phyloP scores from a whole-genome alignment of 306 rosid genomes.

The Rosa lucieae region DNA sequence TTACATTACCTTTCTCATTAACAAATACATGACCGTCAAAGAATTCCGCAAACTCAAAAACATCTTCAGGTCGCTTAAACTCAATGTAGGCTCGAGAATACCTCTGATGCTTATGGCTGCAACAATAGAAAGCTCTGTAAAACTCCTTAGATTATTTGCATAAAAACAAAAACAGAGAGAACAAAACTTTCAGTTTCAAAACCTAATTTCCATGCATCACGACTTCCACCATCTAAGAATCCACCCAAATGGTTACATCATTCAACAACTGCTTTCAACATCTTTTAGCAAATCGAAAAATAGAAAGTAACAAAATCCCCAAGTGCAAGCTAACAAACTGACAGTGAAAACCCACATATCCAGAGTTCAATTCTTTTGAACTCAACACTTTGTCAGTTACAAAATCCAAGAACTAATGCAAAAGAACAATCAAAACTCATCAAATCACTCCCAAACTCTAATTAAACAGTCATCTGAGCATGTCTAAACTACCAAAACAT shows the following conservation, averaged over 20 bases:
- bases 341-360: background rate
- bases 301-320: background rate
- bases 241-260: background rate
- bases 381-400: background rate
- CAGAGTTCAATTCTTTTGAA: background rate
- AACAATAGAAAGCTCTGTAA: slow-evolving; percentile 31
- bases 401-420: background rate
- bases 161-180: background rate
- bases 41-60: slow-evolving; percentile 76
- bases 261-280: background rate
- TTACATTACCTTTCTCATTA: slow-evolving; percentile 75
- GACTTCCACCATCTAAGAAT: background rate
- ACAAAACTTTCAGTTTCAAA: background rate
- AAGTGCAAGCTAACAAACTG: background rate
- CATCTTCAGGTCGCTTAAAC: slow-evolving; percentile 71
- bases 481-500: background rate
- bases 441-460: background rate
- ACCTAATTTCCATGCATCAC: slow-evolving; percentile 1
- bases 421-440: background rate
- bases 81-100: slow-evolving; percentile 83
- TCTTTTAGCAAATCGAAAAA: background rate
- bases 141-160: background rate
- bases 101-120: slow-evolving; percentile 76
- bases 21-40: slow-evolving; percentile 90
- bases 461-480: background rate